Base-by-base conservation (phyloP, 176 grass and related monocot species). In the Secale cereale region DNA sequence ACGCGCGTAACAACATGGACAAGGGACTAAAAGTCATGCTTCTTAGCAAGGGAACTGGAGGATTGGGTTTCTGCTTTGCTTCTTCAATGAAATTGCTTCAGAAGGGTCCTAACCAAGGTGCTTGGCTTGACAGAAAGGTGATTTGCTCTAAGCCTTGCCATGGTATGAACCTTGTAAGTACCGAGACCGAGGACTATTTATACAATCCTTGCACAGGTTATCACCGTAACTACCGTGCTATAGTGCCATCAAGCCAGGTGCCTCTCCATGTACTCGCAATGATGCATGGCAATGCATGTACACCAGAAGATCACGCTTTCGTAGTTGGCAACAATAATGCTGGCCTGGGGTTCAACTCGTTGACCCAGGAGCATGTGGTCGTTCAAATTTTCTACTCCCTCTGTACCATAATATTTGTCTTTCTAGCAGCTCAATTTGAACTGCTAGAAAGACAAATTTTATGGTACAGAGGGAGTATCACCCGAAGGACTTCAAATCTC, bases 81-180 rank as follows among this genome's bases (percentile, higher is more conserved):
- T 35, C 67, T 1, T 7, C n/a, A 1, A 2, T 40, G 17, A 23
- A 40, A 70, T 70, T 70, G 10, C 19, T 39, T n/a, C 6, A 16
- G 3, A 12, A 45, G 1, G 3, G 26, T 46, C 14, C 27, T 75
- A 19, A 28, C 19, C 57, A 43, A 23, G 71, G 71, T 15, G 35
- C 40, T 7, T 75, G 19, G 60, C 39, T 77, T 65, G 82, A 67
- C n/a, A 27, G 4, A 62, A 62, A 62, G 60, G 60, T 62, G 23
- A 25, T 28, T 62, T 62, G 60, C 25, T 28, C 82, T 41, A 85
- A 85, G n/a, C 82, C 82, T 37, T 85, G 72, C 30, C 59, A 67
- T 85, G 82, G 72, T 0, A 6, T 85, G 73, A 85, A 77, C 15
- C 82, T 77, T 8, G 3, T 85, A 85, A 77, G 72, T n/a, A 77